phyloP scores from a whole-genome alignment of 768 basidiomycete species.

The Lentinula boryana region DNA sequence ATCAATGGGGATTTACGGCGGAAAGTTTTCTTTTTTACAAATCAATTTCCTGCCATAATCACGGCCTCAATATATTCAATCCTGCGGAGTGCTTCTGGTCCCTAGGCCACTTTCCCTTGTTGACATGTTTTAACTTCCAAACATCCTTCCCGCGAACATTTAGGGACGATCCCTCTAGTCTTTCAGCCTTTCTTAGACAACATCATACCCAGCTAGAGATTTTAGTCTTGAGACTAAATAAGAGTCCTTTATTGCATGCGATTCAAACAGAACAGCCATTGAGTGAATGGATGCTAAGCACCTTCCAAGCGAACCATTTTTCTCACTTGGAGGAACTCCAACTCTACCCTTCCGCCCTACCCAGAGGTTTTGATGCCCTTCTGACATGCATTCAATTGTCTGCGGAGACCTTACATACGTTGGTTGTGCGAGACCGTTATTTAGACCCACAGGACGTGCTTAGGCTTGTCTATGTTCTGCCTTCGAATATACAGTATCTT shows the following conservation, averaged over 20 bases:
- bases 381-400: conserved; percentile 25
- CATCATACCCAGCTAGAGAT: conserved; percentile 25
- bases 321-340: conserved; percentile 19
- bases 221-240: conserved; percentile 34
- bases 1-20: too few species aligned
- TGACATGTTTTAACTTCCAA: conserved; percentile 28
- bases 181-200: conserved; percentile 25
- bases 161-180: conserved; percentile 24
- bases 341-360: conserved; percentile 33
- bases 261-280: conserved; percentile 22
- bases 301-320: conserved; percentile 20
- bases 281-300: conserved; percentile 26
- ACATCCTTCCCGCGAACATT: conserved; percentile 35
- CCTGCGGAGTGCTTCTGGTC: too few species aligned
- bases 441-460: conserved; percentile 25
- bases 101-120: conserved; percentile 24
- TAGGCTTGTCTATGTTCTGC: conserved; percentile 19
- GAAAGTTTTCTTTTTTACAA: too few species aligned
- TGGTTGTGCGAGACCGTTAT: conserved; percentile 37
- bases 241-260: conserved; percentile 11
- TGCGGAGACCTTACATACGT: conserved; percentile 22
- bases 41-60: too few species aligned
- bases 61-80: too few species aligned
- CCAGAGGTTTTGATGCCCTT: conserved; percentile 27
- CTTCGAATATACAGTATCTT: conserved; percentile 21